These are phyloP conservation scores for Psilocybe cubensis DNA, from an alignment of 768 basidiomycete species.

Conservation along the genomic window DNA sequence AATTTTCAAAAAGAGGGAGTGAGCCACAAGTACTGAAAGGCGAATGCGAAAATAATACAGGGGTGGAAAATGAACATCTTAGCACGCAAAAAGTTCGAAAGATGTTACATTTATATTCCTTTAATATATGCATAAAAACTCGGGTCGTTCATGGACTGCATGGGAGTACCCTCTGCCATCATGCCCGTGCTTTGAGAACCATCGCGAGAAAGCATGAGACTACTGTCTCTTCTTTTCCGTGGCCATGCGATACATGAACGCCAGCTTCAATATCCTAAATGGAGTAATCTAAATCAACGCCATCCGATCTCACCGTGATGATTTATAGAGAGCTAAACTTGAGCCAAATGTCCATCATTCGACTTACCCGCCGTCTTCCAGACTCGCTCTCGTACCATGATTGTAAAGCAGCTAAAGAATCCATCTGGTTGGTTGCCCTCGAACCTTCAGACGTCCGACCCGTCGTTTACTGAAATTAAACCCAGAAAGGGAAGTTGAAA, in stretches of 20 bases:
- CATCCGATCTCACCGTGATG: background rate
- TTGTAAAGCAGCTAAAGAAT: background rate
- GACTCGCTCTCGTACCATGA: background rate
- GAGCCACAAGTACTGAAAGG: too few species aligned
- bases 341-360: background rate
- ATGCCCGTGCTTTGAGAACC: too few species aligned
- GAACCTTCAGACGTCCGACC: background rate
- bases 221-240: too few species aligned
- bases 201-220: too few species aligned
- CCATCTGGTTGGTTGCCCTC: background rate
- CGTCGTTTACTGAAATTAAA: background rate
- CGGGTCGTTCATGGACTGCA: too few species aligned
- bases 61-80: too few species aligned
- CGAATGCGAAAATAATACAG: too few species aligned
- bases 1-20: too few species aligned
- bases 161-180: too few species aligned
- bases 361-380: background rate
- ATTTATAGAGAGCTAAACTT: background rate
- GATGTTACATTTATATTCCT: too few species aligned
- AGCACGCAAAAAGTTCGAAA: too few species aligned
- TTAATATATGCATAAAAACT: too few species aligned
- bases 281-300: background rate
- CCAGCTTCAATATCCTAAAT: background rate
- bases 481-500: background rate
- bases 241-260: background rate